Evolutionary conservation across 2,329 filamentous ascomycete genomes (phyloP).

Genomic region (Domatiomyces catenatus): DNA sequence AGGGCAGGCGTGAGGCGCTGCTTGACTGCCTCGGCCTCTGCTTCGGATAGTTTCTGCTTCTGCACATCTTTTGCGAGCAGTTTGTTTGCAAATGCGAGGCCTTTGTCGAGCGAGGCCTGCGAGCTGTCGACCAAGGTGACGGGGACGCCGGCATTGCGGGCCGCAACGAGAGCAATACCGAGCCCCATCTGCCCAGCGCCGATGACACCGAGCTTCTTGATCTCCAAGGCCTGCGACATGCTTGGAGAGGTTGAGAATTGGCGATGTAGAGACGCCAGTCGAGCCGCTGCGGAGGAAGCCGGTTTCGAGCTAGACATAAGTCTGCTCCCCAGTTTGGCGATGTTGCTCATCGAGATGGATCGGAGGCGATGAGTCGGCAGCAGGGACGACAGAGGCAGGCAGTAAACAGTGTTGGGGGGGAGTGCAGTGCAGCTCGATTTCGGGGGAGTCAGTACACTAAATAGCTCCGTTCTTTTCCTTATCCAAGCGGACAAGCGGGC

Average conservation of each 20-base stretch:
- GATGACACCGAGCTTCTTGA: conserved; percentile 80
- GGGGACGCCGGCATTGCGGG: conserved; percentile 65
- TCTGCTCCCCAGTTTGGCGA: conserved; percentile 19
- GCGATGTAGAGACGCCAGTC: conserved; percentile 27
- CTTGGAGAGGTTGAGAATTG: conserved; percentile 55
- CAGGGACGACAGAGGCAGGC: not conserved
- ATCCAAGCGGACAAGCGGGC: too few relatives aligned
- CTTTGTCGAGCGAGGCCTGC: conserved; percentile 73
- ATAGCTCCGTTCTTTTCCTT: too few relatives aligned
- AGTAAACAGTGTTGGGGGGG: not conserved
- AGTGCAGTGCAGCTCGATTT: not conserved
- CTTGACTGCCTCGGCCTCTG: conserved; percentile 59
- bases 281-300: conserved; percentile 20
- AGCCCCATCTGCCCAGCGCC: conserved; percentile 95
- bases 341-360: conserved; percentile 8
- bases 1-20: conserved; percentile 55
- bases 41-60: conserved; percentile 71
- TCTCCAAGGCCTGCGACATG: conserved; percentile 47
- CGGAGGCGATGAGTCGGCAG: not conserved
- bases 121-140: conserved; percentile 77
- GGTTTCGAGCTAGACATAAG: conserved; percentile 23
- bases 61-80: conserved; percentile 82
- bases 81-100: conserved; percentile 87
- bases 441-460: not conserved
- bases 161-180: conserved; percentile 88